Evolutionary conservation across 805 yeast species (phyloP).

Genomic region (Zygoascus ofunaensis): DNA sequence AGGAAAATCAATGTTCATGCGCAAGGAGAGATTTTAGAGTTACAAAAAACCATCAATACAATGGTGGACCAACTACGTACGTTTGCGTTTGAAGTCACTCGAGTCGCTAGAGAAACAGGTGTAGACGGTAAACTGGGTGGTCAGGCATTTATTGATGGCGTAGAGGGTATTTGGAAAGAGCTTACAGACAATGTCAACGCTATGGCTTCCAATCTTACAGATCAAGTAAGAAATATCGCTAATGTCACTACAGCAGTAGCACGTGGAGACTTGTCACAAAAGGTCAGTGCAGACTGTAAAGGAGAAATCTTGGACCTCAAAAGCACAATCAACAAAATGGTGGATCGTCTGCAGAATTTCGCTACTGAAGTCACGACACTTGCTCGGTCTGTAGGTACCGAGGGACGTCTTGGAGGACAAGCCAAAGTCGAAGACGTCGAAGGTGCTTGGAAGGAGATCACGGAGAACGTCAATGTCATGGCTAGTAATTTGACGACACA

Average conservation of each 20-base stretch:
- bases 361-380: constrained; percentile 81
- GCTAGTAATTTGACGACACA: constrained; percentile 80
- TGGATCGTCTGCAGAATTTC: constrained; percentile 69
- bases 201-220: constrained; percentile 80
- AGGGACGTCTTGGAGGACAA: constrained; percentile 83
- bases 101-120: constrained; percentile 84
- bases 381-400: constrained; percentile 82
- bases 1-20: constrained; percentile 83
- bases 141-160: constrained; percentile 70
- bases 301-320: constrained; percentile 74
- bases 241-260: constrained; percentile 85
- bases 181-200: constrained; percentile 78
- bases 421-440: constrained; percentile 72
- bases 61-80: constrained; percentile 82
- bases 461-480: constrained; percentile 82
- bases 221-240: constrained; percentile 81
- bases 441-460: constrained; percentile 79
- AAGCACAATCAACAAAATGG: constrained; percentile 82
- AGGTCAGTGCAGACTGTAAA: constrained; percentile 79
- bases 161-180: constrained; percentile 83
- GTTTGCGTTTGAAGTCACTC: constrained; percentile 77
- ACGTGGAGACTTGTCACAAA: constrained; percentile 69
- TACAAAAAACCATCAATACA: constrained; percentile 78
- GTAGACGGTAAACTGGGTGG: constrained; percentile 85
- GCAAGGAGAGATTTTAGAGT: constrained; percentile 78